Evolutionary conservation across 2,329 filamentous ascomycete genomes (phyloP).

Genomic region (Pleoardoris graminearum): DNA sequence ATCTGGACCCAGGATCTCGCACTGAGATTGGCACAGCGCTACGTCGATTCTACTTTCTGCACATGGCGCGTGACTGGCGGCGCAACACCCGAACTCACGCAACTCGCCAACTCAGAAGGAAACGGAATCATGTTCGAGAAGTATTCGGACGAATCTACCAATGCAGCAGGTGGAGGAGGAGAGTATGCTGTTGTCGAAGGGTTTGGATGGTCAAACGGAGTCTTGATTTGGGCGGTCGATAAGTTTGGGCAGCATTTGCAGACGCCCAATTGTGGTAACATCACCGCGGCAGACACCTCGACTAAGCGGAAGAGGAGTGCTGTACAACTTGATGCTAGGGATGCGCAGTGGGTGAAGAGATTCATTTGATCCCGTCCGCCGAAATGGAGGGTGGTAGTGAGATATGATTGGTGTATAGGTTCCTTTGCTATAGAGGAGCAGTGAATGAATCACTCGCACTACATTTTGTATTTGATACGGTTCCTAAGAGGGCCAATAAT

Average conservation of each 20-base stretch:
- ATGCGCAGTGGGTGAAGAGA: slow-evolving; percentile 38
- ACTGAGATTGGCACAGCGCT: slow-evolving; percentile 64
- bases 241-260: slow-evolving; percentile 60
- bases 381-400: background rate
- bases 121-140: slow-evolving; percentile 71
- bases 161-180: slow-evolving; percentile 65
- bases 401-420: slow-evolving; percentile 2
- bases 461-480: background rate
- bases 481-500: background rate
- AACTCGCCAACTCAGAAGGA: slow-evolving; percentile 48
- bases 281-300: slow-evolving; percentile 31
- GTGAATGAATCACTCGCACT: background rate
- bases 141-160: slow-evolving; percentile 64
- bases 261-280: slow-evolving; percentile 54
- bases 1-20: slow-evolving; percentile 59
- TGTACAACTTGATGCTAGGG: slow-evolving; percentile 32
- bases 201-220: slow-evolving; percentile 72
- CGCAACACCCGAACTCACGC: slow-evolving; percentile 49
- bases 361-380: background rate
- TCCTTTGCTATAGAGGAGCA: slow-evolving; percentile 1
- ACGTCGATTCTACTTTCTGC: slow-evolving; percentile 69
- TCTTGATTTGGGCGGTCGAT: slow-evolving; percentile 68
- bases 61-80: slow-evolving; percentile 71
- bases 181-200: slow-evolving; percentile 72
- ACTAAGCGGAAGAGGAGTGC: slow-evolving; percentile 36